A percentile compares a stretch with the other conserved stretches of the same genome.
Conservation (phyloP, 768 basidiomycete genomes). For the Glaciozyma antarctica region DNA sequence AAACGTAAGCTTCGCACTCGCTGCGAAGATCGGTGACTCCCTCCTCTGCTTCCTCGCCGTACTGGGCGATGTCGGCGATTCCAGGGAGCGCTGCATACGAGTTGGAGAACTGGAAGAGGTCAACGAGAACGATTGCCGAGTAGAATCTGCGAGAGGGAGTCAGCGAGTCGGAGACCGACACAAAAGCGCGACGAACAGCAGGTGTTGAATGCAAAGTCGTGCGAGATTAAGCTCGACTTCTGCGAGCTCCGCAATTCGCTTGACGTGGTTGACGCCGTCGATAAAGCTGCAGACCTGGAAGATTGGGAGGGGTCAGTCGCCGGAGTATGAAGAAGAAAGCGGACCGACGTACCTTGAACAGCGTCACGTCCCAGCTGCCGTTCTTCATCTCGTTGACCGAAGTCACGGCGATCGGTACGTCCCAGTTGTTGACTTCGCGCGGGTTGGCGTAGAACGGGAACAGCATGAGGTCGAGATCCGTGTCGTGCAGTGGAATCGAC, state of each 20-base stretch:
- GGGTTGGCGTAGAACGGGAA: constrained; percentile 97
- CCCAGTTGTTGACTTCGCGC: constrained; percentile 80
- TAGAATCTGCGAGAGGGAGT: constrained; percentile 61
- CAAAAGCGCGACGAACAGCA: constrained; percentile 53
- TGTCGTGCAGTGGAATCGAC: constrained; percentile 74
- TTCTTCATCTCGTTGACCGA: constrained; percentile 70
- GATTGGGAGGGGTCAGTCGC: background rate
- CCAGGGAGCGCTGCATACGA: constrained; percentile 86
- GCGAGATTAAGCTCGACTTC: constrained; percentile 76
- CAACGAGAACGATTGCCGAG: constrained; percentile 90
- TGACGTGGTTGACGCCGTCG: constrained; percentile 84
- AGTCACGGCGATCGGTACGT: constrained; percentile 83
- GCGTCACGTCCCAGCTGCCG: constrained; percentile 92
- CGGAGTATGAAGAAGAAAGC: background rate
- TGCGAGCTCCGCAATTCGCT: constrained; percentile 80
- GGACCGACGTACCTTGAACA: constrained; percentile 55
- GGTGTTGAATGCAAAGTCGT: constrained; percentile 77
- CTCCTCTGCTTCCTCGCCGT: constrained; percentile 28
- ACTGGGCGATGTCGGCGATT: constrained; percentile 72
- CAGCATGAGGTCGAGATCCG: constrained; percentile 90
- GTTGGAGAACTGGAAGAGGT: constrained; percentile 96
- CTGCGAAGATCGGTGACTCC: constrained; percentile 64
- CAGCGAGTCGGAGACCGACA: background rate
- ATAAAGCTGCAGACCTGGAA: constrained; percentile 58
- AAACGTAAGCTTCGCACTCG: constrained; percentile 89